Conservation (phyloP, 2,329 filamentous ascomycete species). For the Rasamsonia emersonii region DNA sequence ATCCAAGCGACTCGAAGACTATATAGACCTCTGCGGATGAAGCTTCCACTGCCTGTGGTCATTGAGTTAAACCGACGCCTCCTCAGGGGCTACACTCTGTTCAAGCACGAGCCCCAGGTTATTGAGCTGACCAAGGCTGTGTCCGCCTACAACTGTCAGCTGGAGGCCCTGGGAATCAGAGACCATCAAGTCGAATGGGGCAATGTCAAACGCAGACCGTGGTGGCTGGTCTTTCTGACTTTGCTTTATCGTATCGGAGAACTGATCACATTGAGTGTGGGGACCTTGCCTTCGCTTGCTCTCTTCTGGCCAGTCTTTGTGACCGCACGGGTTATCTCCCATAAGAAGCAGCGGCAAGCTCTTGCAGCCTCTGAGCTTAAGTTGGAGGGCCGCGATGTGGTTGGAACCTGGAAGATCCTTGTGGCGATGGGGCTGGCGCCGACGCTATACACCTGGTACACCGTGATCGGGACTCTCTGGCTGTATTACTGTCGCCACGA, state of each 20-base stretch:
- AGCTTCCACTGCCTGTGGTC: conserved; percentile 80
- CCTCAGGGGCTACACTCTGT: conserved; percentile 82
- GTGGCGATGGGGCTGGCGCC: conserved; percentile 76
- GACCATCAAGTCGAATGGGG: conserved; percentile 94
- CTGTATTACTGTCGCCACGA: conserved; percentile 72
- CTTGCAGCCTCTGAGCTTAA: conserved; percentile 81
- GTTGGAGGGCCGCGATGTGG: conserved; percentile 77
- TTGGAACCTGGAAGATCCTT: conserved; percentile 91
- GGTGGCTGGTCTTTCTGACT: conserved; percentile 63
- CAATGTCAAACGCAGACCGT: conserved; percentile 54
- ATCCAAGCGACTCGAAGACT: conserved; percentile 89
- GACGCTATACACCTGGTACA: conserved; percentile 73
- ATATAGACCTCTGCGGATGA: conserved; percentile 91
- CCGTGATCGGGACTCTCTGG: conserved; percentile 63
- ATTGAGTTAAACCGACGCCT: conserved; percentile 89
- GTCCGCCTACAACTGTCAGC: conserved; percentile 74
- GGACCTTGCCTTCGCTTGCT: conserved; percentile 74
- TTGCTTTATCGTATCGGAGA: conserved; percentile 74
- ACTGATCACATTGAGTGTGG: conserved; percentile 64
- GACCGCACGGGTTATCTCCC: conserved; percentile 71
- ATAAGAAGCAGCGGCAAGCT: conserved; percentile 72
- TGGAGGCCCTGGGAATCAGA: conserved; percentile 75
- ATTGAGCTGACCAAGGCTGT: conserved; percentile 67
- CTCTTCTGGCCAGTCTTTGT: conserved; percentile 86
- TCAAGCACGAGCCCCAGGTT: conserved; percentile 83